Base-by-base conservation (phyloP, 2,329 filamentous ascomycete species). In the Sphaceloma murrayae region DNA sequence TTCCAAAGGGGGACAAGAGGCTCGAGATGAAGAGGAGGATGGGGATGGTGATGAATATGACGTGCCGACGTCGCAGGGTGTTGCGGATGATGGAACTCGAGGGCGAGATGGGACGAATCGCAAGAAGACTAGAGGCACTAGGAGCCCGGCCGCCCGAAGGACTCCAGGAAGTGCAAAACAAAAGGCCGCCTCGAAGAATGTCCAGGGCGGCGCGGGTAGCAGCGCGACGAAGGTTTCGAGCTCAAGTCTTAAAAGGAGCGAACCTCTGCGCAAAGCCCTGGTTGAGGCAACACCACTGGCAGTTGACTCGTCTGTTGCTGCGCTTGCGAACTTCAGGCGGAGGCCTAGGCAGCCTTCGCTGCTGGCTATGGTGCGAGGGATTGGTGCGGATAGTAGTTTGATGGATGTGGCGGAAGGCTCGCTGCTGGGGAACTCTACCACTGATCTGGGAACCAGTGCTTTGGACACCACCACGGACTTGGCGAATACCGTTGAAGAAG, bases 251-350 rank as follows among this genome's bases (percentile, higher is more conserved):
- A n/a, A n/a, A n/a, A n/a, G n/a, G n/a, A n/a, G n/a, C n/a, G n/a
- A n/a, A n/a, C n/a, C 30, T 27, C 7, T 27, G 24, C 6, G 24
- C 24, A 27, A 11, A 11, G 24, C 34, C 9, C 34, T 8, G 4
- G 18, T 38, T 9, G 34, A 38, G 13, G n/a, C 34, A 8, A 45
- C 42, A 21, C 42, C 42, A 14, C 18, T 36, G 19, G 42, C 21
- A n/a, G 42, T 19, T 2, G 68, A 73, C 46, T 63, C 54, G 8
- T 71, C 68, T 10, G 60, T 72, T 9, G 54, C 71, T 5, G 67
- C 66, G n/a, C 56, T 73, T 50, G 65, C 63, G 44, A 70, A 70
- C 46, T 73, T 72, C 61, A 69, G 66, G 52, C 60, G 68, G 36
- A 58, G 69, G 46, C 57, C 67, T 5, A 59, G 69, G 48, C 68